Base-by-base conservation (phyloP, 2,329 filamentous ascomycete genomes). In the Colletotrichum echinochloae region DNA sequence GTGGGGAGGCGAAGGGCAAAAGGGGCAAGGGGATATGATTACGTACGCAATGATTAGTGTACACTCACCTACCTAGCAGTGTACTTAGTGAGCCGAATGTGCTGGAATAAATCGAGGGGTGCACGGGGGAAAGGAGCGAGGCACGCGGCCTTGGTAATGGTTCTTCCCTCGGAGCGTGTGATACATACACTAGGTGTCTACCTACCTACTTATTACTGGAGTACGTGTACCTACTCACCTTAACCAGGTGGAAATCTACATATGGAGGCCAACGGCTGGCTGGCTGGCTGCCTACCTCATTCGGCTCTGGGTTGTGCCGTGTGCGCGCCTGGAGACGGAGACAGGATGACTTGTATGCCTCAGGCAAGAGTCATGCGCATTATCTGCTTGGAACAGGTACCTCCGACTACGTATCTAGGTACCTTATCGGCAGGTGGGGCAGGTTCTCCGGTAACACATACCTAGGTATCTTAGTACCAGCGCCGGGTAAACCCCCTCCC, bases 1-100 rank as follows among this genome's bases (percentile, higher is more conserved):
- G 18, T 23, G 48, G 41, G 20, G n/a, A 44, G 12, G 23, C 2
- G 11, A 7, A 46, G 20, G 11, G 20, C 7, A 0, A 51, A 23
- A 8, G 49, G 28, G 30, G 9, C 9, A 33, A n/a, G 30, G 30
- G 30, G 51, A n/a, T 12, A 23, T 20, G 51, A 7, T 57, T 65
- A 57, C 52, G 62, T 56, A 56, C 30, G 6, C 49, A n/a, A n/a
- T 23, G 16, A 35, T 23, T 33, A 18, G 26, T n/a, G n/a, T n/a
- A n/a, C n/a, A n/a, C n/a, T n/a, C n/a, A n/a, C n/a, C 26, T 11
- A 20, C 6, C 11, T 23, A 5, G 8, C 12, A 39, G 37, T 3
- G 37, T 39, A 16, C 37, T 2, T 39, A 39, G n/a, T 39, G 65
- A 59, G 44, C 57, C 65, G 66, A 65, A 69, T 37, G 37, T 60